phyloP scores from a whole-genome alignment of 306 rosid genomes.

The Alnus rubra region DNA sequence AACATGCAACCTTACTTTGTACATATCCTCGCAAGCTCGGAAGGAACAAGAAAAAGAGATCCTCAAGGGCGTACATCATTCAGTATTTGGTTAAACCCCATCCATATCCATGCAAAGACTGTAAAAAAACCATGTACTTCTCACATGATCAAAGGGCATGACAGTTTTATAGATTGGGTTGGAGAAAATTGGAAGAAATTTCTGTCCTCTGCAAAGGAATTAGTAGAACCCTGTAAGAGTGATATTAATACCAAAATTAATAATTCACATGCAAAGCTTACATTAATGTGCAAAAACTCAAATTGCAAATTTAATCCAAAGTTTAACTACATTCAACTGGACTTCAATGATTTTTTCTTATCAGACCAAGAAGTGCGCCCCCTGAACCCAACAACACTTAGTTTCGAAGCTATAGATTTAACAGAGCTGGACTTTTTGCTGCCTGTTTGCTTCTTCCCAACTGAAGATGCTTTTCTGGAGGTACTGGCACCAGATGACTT shows the following conservation, averaged over 20 bases:
- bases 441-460: constrained; percentile 40
- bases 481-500: constrained; percentile 39
- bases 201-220: neutral
- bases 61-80: no score
- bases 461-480: constrained; percentile 43
- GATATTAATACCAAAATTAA: neutral
- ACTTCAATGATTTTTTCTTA: constrained; percentile 45
- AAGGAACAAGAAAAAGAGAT: no score
- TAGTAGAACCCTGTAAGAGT: neutral
- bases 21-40: no score
- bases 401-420: constrained; percentile 59
- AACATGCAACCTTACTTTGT: neutral
- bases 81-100: neutral
- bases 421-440: constrained; percentile 37
- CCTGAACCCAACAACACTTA: constrained; percentile 85
- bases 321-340: constrained; percentile 29
- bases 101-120: neutral
- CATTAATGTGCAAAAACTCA: neutral
- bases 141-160: no score
- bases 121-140: no score
- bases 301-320: neutral
- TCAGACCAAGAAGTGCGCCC: constrained; percentile 54
- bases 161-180: no score
- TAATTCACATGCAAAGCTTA: neutral
- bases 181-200: no score